Percentiles rank a stretch among this genome's conserved stretches.
Conservation (phyloP, 208 protist species). For the Leishmania gerbilli region DNA sequence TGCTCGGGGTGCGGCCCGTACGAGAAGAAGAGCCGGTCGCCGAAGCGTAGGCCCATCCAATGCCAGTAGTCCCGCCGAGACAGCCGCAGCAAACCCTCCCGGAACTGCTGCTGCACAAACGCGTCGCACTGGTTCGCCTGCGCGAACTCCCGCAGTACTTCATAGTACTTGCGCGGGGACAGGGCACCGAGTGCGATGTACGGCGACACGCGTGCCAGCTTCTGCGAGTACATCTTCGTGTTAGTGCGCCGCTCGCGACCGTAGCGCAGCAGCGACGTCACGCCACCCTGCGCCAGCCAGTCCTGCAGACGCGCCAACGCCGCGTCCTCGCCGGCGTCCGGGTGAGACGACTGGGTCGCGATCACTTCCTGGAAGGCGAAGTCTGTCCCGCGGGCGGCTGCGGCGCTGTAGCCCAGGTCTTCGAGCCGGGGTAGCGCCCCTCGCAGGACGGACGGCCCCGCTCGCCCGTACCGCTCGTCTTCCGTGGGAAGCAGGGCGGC, state of each 20-base stretch:
- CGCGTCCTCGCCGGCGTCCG: slow-evolving; percentile 59
- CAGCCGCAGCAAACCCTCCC: slow-evolving; percentile 78
- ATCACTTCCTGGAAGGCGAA: slow-evolving; percentile 78
- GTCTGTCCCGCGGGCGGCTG: slow-evolving; percentile 16
- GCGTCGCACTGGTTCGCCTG: slow-evolving; percentile 58
- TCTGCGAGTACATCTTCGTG: slow-evolving; percentile 86
- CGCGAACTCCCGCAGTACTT: slow-evolving; percentile 63
- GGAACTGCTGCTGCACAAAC: slow-evolving; percentile 83
- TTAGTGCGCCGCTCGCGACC: slow-evolving; percentile 73
- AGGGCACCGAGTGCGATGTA: slow-evolving; percentile 78
- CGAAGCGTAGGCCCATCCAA: slow-evolving; percentile 87
- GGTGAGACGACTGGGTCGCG: slow-evolving; percentile 74
- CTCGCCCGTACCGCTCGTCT: slow-evolving; percentile 37
- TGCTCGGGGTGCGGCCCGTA: slow-evolving; percentile 85
- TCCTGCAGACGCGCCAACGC: slow-evolving; percentile 58
- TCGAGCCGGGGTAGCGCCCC: slow-evolving; percentile 66
- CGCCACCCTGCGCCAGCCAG: slow-evolving; percentile 70
- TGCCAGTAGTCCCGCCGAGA: slow-evolving; percentile 90
- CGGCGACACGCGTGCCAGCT: slow-evolving; percentile 74
- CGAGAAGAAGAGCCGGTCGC: slow-evolving; percentile 74
- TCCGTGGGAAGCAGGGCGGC: slow-evolving; percentile 39
- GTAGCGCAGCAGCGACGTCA: slow-evolving; percentile 74
- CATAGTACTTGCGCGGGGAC: slow-evolving; percentile 79
- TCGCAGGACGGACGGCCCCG: slow-evolving; percentile 40
- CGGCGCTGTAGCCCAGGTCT: slow-evolving; percentile 72